Percentiles rank a stretch among this genome's conserved stretches.
These are phyloP conservation scores for Proliferodiscus dingleyae DNA, from an alignment of 2,329 filamentous ascomycete genomes.

Conservation along the genomic window DNA sequence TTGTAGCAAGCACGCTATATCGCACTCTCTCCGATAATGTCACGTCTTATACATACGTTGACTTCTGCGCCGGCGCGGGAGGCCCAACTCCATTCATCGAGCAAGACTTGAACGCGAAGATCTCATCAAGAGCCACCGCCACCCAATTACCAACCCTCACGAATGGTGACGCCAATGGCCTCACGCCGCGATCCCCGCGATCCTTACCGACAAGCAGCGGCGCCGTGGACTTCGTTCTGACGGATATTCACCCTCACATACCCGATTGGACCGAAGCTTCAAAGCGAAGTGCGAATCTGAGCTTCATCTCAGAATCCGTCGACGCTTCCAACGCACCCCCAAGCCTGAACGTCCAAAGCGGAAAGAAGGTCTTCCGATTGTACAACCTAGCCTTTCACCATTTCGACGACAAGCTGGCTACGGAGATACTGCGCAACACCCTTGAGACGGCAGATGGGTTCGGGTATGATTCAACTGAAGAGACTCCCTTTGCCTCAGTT, in stretches of 20 bases:
- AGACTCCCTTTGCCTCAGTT: no score
- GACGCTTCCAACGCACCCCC: constrained; percentile 60
- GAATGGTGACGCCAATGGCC: constrained; percentile 11
- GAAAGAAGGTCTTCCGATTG: constrained; percentile 57
- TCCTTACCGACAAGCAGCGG: constrained; percentile 14
- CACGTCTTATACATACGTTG: constrained; percentile 58
- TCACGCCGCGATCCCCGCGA: constrained; percentile 23
- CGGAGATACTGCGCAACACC: constrained; percentile 57
- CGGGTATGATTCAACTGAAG: no score
- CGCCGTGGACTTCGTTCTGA: constrained; percentile 55
- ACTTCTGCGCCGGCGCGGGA: constrained; percentile 72
- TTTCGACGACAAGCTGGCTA: constrained; percentile 61
- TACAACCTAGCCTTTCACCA: constrained; percentile 76
- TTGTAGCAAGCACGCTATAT: constrained; percentile 54
- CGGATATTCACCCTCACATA: constrained; percentile 61
- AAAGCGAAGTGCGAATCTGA: constrained; percentile 49
- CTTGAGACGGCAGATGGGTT: constrained; percentile 62
- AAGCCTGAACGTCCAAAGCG: constrained; percentile 38
- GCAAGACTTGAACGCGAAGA: constrained; percentile 48
- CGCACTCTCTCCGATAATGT: constrained; percentile 44
- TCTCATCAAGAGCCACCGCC: constrained; percentile 21
- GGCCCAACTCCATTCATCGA: constrained; percentile 65
- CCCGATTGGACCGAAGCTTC: constrained; percentile 53
- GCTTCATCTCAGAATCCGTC: constrained; percentile 55
- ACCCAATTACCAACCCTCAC: constrained; percentile 23